Evolutionary conservation across 805 yeast species (phyloP).

Genomic region (Metschnikowia anglica): DNA sequence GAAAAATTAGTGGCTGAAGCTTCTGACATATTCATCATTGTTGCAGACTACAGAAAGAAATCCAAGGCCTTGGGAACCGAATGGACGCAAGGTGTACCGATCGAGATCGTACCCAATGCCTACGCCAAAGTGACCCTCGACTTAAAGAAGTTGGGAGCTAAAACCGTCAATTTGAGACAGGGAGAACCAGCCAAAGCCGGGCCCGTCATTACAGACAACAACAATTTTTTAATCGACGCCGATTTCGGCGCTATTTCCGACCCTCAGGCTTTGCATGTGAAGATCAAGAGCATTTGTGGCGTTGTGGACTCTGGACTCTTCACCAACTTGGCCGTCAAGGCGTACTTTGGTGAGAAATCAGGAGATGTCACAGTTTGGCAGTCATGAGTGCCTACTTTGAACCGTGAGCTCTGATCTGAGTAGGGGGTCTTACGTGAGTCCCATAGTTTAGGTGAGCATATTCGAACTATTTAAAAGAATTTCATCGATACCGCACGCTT

Average conservation of each 20-base stretch:
- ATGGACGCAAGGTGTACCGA: conserved; percentile 93
- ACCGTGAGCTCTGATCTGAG: no score
- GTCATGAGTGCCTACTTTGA: no score
- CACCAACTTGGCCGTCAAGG: conserved; percentile 67
- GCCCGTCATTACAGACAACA: conserved; percentile 93
- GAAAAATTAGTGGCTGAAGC: conserved; percentile 90
- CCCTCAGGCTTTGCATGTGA: conserved; percentile 52
- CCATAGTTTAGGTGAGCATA: no score
- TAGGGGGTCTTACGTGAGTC: no score
- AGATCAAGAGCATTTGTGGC: conserved; percentile 78
- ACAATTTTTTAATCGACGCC: conserved; percentile 89
- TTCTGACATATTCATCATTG: conserved; percentile 74
- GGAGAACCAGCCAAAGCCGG: conserved; percentile 96
- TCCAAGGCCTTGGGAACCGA: conserved; percentile 69
- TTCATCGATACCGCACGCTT: no score
- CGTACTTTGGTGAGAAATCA: conserved; percentile 84
- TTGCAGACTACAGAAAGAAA: conserved; percentile 89
- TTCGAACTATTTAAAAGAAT: no score
- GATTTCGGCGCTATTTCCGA: conserved; percentile 75
- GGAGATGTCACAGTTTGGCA: conserved; percentile 47
- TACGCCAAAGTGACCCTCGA: conserved; percentile 73
- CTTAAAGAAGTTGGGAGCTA: conserved; percentile 62
- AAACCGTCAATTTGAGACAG: conserved; percentile 63
- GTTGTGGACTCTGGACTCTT: conserved; percentile 97
- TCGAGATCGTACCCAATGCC: conserved; percentile 90